Evolutionary conservation across 2,329 filamentous ascomycete genomes (phyloP).

Genomic region (Cercospora berteroae): DNA sequence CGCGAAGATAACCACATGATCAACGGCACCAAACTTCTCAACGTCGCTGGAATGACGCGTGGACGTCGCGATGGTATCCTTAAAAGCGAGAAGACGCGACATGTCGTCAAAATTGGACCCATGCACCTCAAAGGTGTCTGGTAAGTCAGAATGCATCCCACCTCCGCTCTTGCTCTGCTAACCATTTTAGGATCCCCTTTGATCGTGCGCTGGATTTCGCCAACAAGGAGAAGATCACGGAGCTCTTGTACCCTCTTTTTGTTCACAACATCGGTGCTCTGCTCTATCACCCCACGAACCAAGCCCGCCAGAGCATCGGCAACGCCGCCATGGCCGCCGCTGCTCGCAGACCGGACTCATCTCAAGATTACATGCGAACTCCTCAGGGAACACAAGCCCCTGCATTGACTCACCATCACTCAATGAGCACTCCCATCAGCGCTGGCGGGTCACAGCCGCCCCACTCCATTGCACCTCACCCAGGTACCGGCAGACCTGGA

Average conservation of each 20-base stretch:
- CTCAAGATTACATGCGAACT: constrained; percentile 59
- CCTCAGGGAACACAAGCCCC: constrained; percentile 60
- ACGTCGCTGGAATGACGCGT: constrained; percentile 96
- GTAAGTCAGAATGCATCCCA: constrained; percentile 54
- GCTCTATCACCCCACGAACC: constrained; percentile 90
- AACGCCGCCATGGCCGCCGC: constrained; percentile 72
- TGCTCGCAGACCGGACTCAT: constrained; percentile 60
- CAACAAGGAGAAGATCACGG: constrained; percentile 99
- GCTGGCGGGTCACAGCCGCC: constrained; percentile 64
- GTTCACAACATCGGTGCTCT: constrained; percentile 95
- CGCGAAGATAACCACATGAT: constrained; percentile 99
- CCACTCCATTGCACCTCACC: constrained; percentile 61
- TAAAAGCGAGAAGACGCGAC: constrained; percentile 94
- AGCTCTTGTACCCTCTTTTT: constrained; percentile 90
- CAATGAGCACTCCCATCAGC: constrained; percentile 61
- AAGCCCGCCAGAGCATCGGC: constrained; percentile 64
- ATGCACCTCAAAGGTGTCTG: constrained; percentile 99
- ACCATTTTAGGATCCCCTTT: constrained; percentile 78
- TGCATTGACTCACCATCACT: constrained; percentile 70
- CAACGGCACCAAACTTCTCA: constrained; percentile 94
- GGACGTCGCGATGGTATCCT: constrained; percentile 92
- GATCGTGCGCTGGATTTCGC: constrained; percentile 97
- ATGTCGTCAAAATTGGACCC: constrained; percentile 97
- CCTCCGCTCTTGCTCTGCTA: constrained; percentile 7
- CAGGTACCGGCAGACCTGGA: constrained; percentile 62